Evolutionary conservation across 768 basidiomycete species (phyloP).

Genomic region (Hygrocybe punicea): DNA sequence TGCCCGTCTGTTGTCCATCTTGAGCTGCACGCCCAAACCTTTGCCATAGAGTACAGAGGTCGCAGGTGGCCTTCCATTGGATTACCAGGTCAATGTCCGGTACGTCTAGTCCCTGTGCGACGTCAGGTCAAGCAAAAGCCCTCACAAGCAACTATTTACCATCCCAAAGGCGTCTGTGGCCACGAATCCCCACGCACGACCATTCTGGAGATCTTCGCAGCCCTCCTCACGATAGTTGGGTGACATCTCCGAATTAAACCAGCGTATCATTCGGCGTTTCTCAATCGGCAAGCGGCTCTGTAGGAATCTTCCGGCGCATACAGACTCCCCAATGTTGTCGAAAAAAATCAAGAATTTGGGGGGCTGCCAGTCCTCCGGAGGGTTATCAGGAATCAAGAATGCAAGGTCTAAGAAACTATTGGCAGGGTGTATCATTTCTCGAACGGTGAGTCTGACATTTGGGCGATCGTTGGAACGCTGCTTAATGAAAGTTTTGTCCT

Average conservation of each 20-base stretch:
- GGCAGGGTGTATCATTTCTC: constrained; percentile 19
- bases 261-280: constrained; percentile 16
- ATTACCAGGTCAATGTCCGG: constrained; percentile 34
- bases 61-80: constrained; percentile 29
- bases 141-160: constrained; percentile 20
- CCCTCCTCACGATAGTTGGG: constrained; percentile 16
- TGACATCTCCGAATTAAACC: constrained; percentile 30
- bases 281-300: constrained; percentile 6
- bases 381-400: constrained; percentile 20
- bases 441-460: constrained; percentile 30
- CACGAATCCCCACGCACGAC: constrained; percentile 25
- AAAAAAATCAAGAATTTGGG: constrained; percentile 27
- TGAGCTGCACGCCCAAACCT: constrained; percentile 31
- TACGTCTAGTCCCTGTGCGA: constrained; percentile 35
- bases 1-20: constrained; percentile 11
- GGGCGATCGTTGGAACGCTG: constrained; percentile 30
- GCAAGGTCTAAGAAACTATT: constrained; percentile 24
- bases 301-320: constrained; percentile 12
- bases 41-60: constrained; percentile 32
- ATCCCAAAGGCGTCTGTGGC: constrained; percentile 36
- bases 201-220: constrained; percentile 11
- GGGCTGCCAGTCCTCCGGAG: constrained; percentile 3
- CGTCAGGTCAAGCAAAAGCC: constrained; percentile 3
- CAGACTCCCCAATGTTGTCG: constrained; percentile 20
- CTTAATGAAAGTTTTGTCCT: constrained; percentile 7